Conservation (phyloP, 495 filamentous ascomycete genomes). For the Corynascus novoguineensis region DNA sequence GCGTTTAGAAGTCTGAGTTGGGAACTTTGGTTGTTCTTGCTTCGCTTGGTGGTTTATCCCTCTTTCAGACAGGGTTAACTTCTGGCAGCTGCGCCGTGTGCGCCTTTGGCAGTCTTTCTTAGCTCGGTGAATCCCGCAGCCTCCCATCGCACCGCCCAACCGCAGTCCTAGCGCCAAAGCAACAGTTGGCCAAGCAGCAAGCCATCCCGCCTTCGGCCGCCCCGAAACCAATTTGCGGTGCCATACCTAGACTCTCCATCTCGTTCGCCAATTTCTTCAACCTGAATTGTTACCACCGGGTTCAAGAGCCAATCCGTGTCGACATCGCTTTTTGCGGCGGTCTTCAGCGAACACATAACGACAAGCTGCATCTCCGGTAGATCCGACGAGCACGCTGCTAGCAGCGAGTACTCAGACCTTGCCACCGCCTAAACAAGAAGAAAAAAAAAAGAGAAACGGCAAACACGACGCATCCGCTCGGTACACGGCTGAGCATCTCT, state of each 20-base stretch:
- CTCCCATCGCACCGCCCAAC: background rate
- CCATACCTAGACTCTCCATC: background rate
- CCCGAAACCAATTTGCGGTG: background rate
- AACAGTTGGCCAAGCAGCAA: background rate
- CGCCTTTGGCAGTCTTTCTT: background rate
- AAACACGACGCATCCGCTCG: background rate
- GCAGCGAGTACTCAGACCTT: background rate
- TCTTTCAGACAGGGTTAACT: background rate
- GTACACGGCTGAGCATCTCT: background rate
- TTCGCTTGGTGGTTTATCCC: background rate
- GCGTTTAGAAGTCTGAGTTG: too few relatives aligned
- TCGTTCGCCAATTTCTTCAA: background rate
- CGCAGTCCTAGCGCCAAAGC: background rate
- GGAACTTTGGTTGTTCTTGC: too few relatives aligned
- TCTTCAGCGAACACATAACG: background rate
- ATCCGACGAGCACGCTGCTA: background rate
- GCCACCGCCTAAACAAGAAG: background rate
- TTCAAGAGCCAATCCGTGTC: constrained; percentile 1
- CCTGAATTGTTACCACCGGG: background rate
- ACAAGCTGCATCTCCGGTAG: constrained; percentile 1
- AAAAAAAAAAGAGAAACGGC: background rate
- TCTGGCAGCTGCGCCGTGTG: background rate
- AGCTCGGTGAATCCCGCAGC: background rate
- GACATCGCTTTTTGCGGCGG: background rate
- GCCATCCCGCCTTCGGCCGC: background rate